Conservation (phyloP, 345 rosid species). For the Eucalyptus urophylla region DNA sequence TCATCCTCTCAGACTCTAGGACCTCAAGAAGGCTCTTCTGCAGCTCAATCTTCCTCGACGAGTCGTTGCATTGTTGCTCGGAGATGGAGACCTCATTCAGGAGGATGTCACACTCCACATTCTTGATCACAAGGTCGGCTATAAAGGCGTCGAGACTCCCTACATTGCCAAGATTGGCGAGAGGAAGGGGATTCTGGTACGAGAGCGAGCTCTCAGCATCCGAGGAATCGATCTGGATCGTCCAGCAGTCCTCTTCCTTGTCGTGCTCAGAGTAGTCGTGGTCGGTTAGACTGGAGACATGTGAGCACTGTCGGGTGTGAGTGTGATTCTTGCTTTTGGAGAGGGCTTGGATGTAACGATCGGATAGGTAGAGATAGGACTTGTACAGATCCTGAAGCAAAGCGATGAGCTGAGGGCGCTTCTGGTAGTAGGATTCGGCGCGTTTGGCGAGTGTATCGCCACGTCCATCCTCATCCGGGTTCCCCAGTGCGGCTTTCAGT, state of each 20-base stretch:
- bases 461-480: slow-evolving; percentile 11
- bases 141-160: slow-evolving; percentile 16
- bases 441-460: slow-evolving; percentile 55
- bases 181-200: slow-evolving; percentile 11
- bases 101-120: slow-evolving; percentile 38
- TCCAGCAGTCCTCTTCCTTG: not conserved
- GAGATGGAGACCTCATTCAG: slow-evolving; percentile 17
- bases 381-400: slow-evolving; percentile 56
- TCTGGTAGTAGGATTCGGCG: slow-evolving; percentile 61
- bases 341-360: slow-evolving; percentile 15
- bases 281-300: not conserved
- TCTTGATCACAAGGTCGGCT: slow-evolving; percentile 32
- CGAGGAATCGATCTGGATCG: slow-evolving; percentile 7
- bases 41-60: slow-evolving; percentile 35
- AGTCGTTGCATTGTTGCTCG: slow-evolving; percentile 20
- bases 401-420: slow-evolving; percentile 47
- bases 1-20: slow-evolving; percentile 57
- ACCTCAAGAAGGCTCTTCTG: slow-evolving; percentile 51
- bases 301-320: not conserved
- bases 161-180: not conserved
- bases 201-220: slow-evolving; percentile 35
- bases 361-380: slow-evolving; percentile 31
- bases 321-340: not conserved
- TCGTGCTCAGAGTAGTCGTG: not conserved
- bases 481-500: slow-evolving; percentile 14